These are phyloP conservation scores for Candida montana DNA, from an alignment of 805 yeast species.

Conservation along the genomic window DNA sequence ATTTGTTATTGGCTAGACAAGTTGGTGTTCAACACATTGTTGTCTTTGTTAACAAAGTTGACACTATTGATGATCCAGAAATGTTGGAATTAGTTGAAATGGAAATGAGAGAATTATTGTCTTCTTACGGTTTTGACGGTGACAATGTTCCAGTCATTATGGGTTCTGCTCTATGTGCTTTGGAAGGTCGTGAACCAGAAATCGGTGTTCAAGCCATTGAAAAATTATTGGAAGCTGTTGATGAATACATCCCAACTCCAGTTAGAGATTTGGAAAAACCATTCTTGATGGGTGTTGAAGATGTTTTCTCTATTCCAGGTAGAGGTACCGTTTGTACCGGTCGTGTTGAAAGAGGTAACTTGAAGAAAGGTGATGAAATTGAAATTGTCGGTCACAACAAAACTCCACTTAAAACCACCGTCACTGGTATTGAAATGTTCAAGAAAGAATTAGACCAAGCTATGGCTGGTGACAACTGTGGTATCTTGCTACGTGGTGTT, in stretches of 20 bases:
- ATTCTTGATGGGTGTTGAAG: slow-evolving; percentile 96
- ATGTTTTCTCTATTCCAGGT: slow-evolving; percentile 96
- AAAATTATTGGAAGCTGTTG: slow-evolving; percentile 87
- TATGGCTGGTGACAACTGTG: slow-evolving; percentile 99
- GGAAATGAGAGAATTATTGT: slow-evolving; percentile 98
- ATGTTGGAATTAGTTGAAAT: slow-evolving; percentile 99
- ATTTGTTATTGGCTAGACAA: slow-evolving; percentile 95
- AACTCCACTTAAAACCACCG: slow-evolving; percentile 85
- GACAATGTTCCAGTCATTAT: slow-evolving; percentile 95
- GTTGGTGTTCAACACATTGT: slow-evolving; percentile 98
- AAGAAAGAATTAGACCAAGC: slow-evolving; percentile 97
- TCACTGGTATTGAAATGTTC: slow-evolving; percentile 99
- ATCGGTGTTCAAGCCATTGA: slow-evolving; percentile 83
- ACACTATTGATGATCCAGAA: slow-evolving; percentile 96
- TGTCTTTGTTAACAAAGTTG: slow-evolving; percentile 97
- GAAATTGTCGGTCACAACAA: slow-evolving; percentile 93
- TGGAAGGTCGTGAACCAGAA: slow-evolving; percentile 83
- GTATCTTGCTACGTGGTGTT: slow-evolving; percentile 94
- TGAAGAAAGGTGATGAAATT: slow-evolving; percentile 97
- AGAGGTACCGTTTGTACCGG: slow-evolving; percentile 99
- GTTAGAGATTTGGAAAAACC: slow-evolving; percentile 93
- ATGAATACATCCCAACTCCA: slow-evolving; percentile 94
- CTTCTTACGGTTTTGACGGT: slow-evolving; percentile 94
- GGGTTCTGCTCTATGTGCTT: slow-evolving; percentile 98
- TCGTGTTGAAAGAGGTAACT: slow-evolving; percentile 96